phyloP scores from a whole-genome alignment of 2,329 filamentous ascomycete species.

The Arthroderma sp. region DNA sequence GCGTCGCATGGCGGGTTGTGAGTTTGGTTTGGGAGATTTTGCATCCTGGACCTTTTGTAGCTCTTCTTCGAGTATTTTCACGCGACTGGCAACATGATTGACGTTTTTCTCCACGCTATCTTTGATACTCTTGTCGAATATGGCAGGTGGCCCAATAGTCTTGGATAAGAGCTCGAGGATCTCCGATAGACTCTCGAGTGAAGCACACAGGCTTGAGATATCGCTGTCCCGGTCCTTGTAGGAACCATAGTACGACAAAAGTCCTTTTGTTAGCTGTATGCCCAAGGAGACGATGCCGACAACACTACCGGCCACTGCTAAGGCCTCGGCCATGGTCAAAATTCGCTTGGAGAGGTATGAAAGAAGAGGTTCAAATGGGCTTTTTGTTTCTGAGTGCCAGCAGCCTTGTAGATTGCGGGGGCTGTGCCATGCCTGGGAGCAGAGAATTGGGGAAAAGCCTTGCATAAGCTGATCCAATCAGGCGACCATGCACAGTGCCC shows the following conservation, averaged over 20 bases:
- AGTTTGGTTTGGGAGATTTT: background rate
- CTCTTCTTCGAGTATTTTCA: background rate
- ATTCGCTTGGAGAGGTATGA: background rate
- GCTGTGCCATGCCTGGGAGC: too few species aligned
- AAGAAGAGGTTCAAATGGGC: background rate
- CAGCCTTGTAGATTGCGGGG: too few species aligned
- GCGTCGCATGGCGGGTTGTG: background rate
- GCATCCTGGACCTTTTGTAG: background rate
- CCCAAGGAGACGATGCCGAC: background rate
- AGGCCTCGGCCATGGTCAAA: background rate
- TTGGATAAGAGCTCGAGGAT: too few species aligned
- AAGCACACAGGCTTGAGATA: background rate
- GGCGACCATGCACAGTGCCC: too few species aligned
- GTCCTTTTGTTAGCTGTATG: background rate
- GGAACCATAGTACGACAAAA: background rate
- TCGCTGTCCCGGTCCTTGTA: background rate
- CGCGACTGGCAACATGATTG: background rate
- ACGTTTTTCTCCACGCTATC: too few species aligned
- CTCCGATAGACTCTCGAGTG: too few species aligned
- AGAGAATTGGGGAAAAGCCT: too few species aligned
- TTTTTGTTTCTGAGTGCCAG: too few species aligned
- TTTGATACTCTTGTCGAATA: too few species aligned
- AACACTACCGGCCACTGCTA: background rate
- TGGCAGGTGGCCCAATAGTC: too few species aligned
- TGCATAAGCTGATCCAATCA: too few species aligned